Base-by-base conservation (phyloP, 2,329 filamentous ascomycete genomes). In the Lecanicillium sp. region DNA sequence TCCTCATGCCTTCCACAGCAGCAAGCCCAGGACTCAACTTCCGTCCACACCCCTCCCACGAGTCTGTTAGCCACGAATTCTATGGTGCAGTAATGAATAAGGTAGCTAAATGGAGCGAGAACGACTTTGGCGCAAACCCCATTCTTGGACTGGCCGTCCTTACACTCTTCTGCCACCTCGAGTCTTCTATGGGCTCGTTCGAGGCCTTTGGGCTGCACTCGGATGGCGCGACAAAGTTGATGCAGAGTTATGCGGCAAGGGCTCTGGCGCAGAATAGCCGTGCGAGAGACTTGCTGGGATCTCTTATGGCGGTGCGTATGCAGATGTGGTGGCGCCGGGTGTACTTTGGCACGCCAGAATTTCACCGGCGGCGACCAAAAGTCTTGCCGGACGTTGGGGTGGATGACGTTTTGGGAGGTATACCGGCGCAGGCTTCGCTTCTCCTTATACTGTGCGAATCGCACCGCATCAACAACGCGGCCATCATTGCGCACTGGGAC, bases 251-350 rank as follows among this genome's bases (percentile, higher is more conserved):
- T 24, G 27, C 29, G 1, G 7, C 40, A 12, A n/a, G 14, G 5
- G 19, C 23, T 12, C 41, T 41, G 4, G 20, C 27, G 15, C 11
- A 19, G 23, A 3, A 36, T 7, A 6, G 26, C 5, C 38, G 14
- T 5, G 38, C 42, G 17, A 32, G 15, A 21, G 50, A 24, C 2
- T 35, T 58, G 5, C 37, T 55, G 11, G 54, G 48, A 2, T 51
- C 55, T 8, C 56, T 54, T 43, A 37, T 57, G 1, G 49, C 53
- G 21, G 41, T 51, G 17, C 42, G 48, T 30, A 56, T 56, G 54
- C 53, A 58, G 4, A 57, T 56, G 38, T 59, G 55, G 55, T 58
- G 56, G 57, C 52, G 55, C 23, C 39, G 57, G 2, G 49, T 56
- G 11, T 52, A 58, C 14, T 58, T 58, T 26, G 49, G 55, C 30